Conservation (phyloP, 495 filamentous ascomycete species). For the Podospora appendiculata region DNA sequence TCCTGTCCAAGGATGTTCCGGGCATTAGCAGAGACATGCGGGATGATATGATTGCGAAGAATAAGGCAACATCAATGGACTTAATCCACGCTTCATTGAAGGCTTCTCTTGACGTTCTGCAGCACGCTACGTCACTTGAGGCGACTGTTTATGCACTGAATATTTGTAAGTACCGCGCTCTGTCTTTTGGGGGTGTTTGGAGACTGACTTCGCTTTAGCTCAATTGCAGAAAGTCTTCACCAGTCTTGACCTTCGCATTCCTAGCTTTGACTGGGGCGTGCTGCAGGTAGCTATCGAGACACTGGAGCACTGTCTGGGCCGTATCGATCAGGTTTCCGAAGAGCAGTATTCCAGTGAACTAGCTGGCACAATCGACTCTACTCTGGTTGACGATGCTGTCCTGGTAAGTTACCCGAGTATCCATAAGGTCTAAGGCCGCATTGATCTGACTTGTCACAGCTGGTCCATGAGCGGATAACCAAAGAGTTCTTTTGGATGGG, state of each 20-base stretch:
- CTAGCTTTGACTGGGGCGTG: slow-evolving; percentile 34
- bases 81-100: slow-evolving; percentile 32
- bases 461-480: slow-evolving; percentile 31
- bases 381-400: slow-evolving; percentile 35
- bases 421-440: no score
- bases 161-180: slow-evolving; percentile 18
- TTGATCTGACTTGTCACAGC: not conserved
- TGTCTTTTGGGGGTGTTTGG: not conserved
- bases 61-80: slow-evolving; percentile 39
- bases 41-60: slow-evolving; percentile 33
- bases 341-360: slow-evolving; percentile 25
- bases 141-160: slow-evolving; percentile 30
- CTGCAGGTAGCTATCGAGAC: slow-evolving; percentile 30
- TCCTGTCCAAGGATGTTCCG: slow-evolving; percentile 27
- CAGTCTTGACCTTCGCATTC: slow-evolving; percentile 29
- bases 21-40: slow-evolving; percentile 29
- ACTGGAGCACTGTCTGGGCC: slow-evolving; percentile 26
- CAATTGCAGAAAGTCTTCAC: slow-evolving; percentile 39
- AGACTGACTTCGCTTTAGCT: slow-evolving; percentile 7
- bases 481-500: slow-evolving; percentile 34
- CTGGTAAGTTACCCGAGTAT: slow-evolving; percentile 15
- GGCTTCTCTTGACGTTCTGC: slow-evolving; percentile 33
- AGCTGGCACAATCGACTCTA: slow-evolving; percentile 16
- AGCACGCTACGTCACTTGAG: slow-evolving; percentile 25
- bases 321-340: slow-evolving; percentile 30